A percentile compares a stretch with the other conserved stretches of the same genome.
These are phyloP conservation scores for Stagonosporopsis chrysanthemi DNA, from an alignment of 2,329 filamentous ascomycete genomes.

Conservation along the genomic window DNA sequence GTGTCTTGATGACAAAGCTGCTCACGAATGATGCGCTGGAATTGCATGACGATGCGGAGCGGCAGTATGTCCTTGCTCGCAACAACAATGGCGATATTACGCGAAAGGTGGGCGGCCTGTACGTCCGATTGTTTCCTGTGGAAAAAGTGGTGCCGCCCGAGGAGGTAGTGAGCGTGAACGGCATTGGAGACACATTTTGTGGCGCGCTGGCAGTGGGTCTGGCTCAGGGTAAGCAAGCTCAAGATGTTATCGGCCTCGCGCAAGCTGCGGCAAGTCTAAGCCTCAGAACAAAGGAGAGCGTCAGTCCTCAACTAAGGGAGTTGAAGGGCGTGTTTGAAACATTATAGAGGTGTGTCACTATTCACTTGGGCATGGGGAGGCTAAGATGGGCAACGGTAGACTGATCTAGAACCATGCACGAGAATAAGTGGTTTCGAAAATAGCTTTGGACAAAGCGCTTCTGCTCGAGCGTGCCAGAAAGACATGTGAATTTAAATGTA, in stretches of 20 bases:
- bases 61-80: constrained; percentile 75
- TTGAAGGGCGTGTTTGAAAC: constrained; percentile 18
- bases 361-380: not conserved
- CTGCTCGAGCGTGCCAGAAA: constrained; percentile 2
- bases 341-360: not conserved
- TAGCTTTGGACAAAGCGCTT: constrained; percentile 3
- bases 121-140: constrained; percentile 76
- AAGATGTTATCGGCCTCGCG: constrained; percentile 76
- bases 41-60: constrained; percentile 67
- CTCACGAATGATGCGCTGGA: constrained; percentile 72
- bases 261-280: constrained; percentile 83
- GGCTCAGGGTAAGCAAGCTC: constrained; percentile 61
- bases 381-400: not conserved
- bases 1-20: constrained; percentile 78
- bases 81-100: constrained; percentile 58
- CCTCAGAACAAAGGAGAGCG: constrained; percentile 75
- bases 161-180: constrained; percentile 88
- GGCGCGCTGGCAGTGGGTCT: constrained; percentile 84
- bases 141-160: constrained; percentile 65
- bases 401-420: not conserved
- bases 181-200: constrained; percentile 91
- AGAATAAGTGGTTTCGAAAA: constrained; percentile 1
- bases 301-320: constrained; percentile 65
- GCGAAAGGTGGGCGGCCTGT: constrained; percentile 70
- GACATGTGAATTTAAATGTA: not conserved